Conservation (phyloP, 257 asterid species). For the Pogostemon cablin region DNA sequence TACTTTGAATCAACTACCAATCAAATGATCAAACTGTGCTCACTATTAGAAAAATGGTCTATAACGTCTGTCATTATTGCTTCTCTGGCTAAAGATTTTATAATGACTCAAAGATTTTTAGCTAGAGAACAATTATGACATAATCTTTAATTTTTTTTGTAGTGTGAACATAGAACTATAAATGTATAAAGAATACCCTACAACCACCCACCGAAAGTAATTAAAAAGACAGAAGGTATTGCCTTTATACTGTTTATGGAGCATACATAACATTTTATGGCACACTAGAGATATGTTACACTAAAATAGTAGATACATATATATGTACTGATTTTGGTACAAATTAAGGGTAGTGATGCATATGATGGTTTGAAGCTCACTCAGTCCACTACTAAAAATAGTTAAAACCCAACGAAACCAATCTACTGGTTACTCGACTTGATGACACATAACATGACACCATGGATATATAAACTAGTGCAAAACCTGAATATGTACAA, state of each 20-base stretch:
- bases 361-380: slow-evolving; percentile 20
- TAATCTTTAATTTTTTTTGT: not conserved
- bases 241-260: slow-evolving; percentile 21
- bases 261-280: slow-evolving; percentile 28
- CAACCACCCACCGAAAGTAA: slow-evolving; percentile 8
- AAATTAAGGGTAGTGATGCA: slow-evolving; percentile 3
- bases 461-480: not conserved
- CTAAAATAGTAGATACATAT: not conserved
- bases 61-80: too few species aligned
- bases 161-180: slow-evolving; percentile 16
- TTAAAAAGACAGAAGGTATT: slow-evolving; percentile 18
- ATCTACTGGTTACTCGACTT: slow-evolving; percentile 11
- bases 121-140: too few species aligned
- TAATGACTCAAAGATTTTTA: too few species aligned
- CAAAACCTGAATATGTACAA: slow-evolving; percentile 34
- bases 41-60: not conserved
- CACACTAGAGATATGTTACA: slow-evolving; percentile 30
- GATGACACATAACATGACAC: slow-evolving; percentile 4
- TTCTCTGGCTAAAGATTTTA: too few species aligned
- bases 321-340: slow-evolving; percentile 2
- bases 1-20: slow-evolving; percentile 16
- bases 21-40: slow-evolving; percentile 27
- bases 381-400: slow-evolving; percentile 31
- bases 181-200: not conserved
- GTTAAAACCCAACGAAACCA: slow-evolving; percentile 18